Conservation (phyloP, 2,329 filamentous ascomycete species). For the Endothia cerciana region DNA sequence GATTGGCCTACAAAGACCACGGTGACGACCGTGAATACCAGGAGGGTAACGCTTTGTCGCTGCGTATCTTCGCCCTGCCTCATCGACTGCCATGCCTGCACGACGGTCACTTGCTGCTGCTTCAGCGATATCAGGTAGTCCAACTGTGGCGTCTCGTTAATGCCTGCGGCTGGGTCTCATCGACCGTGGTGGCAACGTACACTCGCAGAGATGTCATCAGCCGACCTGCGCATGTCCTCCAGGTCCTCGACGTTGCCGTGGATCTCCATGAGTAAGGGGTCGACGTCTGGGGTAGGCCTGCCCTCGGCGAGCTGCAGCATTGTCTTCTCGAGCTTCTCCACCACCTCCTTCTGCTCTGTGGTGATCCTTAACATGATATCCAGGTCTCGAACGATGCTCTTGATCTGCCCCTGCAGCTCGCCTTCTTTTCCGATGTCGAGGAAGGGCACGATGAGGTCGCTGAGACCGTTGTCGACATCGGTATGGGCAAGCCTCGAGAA, state of each 20-base stretch:
- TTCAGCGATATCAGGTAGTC: conserved; percentile 47
- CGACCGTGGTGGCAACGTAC: conserved; percentile 32
- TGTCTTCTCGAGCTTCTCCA: conserved; percentile 36
- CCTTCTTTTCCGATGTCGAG: conserved; percentile 50
- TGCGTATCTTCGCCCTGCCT: conserved; percentile 45
- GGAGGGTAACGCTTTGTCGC: conserved; percentile 47
- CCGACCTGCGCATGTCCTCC: conserved; percentile 38
- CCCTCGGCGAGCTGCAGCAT: conserved; percentile 25
- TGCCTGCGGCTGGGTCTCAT: not conserved
- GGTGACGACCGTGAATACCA: conserved; percentile 51
- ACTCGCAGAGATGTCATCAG: conserved; percentile 38
- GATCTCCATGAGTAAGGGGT: conserved; percentile 28
- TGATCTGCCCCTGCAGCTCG: conserved; percentile 47
- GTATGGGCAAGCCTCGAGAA: conserved; percentile 33
- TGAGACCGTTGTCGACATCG: conserved; percentile 32
- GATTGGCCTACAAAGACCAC: conserved; percentile 47
- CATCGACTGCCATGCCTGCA: conserved; percentile 47
- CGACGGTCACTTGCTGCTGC: conserved; percentile 50
- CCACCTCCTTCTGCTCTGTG: conserved; percentile 40
- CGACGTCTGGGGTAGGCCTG: conserved; percentile 29
- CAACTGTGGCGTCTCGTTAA: conserved; percentile 32
- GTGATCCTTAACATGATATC: conserved; percentile 49
- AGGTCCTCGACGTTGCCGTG: conserved; percentile 40
- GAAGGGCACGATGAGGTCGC: conserved; percentile 32
- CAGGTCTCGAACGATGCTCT: conserved; percentile 53